Evolutionary conservation across 108 stramenopile species (phyloP), one percentile per base, ranked within the genome.

Genomic region (Skeletonema potamos): DNA sequence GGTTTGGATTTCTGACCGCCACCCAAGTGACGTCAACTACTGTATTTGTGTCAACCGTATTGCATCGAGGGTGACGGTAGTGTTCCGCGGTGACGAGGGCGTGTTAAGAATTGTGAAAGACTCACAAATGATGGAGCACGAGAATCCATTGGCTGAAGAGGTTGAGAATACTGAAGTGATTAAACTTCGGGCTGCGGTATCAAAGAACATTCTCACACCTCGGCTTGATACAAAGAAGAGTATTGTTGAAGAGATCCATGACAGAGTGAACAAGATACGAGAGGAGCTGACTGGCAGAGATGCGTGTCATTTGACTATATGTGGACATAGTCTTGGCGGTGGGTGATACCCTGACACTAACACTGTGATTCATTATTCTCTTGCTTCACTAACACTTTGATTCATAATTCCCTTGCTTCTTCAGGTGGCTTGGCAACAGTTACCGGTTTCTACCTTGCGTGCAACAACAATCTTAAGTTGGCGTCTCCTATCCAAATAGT

Each of bases 1-100:
- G 10, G 66, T 66, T 4, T 66, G 66, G 66, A 54, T 55, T 34
- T 66, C 66, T 13, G 66, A 66, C 36, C 66, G 66, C n/a, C 66
- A 66, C 32, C 66, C 66, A 20, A 55, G 33, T 55, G 66, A 66
- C 20, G 20, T 66, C 29, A 66, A 20, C 48, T 66, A 66, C 54
- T 66, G 66, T 12, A 66, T 66, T n/a, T 66, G 66, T 34, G 54
- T 66, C 66, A 56, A 66, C 22, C 48, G 54, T 12, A 20, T 28
- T 3, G 30, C 54, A 2, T 33, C 36, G 0, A 68, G 56, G 8
- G 57, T 68, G 7, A 68, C 13, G 5, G 68, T 68, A 15, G 22
- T 68, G 0, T 68, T 68, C 37, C 34, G 68, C 5, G 68, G 55
- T n/a, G 22, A 46, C 12, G 68, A 68, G 57, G 27, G 68, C 57